These are phyloP conservation scores for Pholiota molesta DNA, from an alignment of 768 basidiomycete genomes.

Conservation along the genomic window DNA sequence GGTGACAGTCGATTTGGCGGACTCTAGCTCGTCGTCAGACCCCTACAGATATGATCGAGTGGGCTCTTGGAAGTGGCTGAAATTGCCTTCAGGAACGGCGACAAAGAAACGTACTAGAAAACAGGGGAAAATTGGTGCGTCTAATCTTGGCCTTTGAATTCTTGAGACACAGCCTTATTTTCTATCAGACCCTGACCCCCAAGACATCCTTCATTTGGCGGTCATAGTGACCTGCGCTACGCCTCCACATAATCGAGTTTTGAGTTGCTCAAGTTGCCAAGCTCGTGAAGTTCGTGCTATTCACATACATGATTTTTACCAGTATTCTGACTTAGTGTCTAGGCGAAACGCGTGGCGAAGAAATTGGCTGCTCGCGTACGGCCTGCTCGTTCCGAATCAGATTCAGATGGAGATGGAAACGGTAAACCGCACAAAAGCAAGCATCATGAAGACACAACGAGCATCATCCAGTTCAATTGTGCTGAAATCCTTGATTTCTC, in stretches of 20 bases:
- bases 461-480: conserved; percentile 96
- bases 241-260: conserved; percentile 72
- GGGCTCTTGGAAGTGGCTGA: conserved; percentile 90
- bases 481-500: conserved; percentile 88
- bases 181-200: conserved; percentile 59
- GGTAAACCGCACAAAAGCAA: conserved; percentile 47
- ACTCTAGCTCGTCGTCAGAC: conserved; percentile 64
- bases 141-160: conserved; percentile 1
- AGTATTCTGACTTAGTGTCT: conserved; percentile 20
- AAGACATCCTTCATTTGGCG: conserved; percentile 72
- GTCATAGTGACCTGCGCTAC: conserved; percentile 82
- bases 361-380: conserved; percentile 85
- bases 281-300: conserved; percentile 69
- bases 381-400: conserved; percentile 76
- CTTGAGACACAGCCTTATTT: conserved; percentile 12
- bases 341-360: conserved; percentile 89
- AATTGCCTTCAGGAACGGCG: conserved; percentile 77
- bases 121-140: conserved; percentile 78
- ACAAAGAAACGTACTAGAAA: conserved; percentile 86
- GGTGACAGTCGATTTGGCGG: conserved; percentile 78
- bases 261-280: conserved; percentile 88
- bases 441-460: conserved; percentile 68
- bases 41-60: conserved; percentile 73
- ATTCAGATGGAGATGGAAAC: conserved; percentile 56
- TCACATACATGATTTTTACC: conserved; percentile 1